These are phyloP conservation scores for Inga leiocalycina DNA, from an alignment of 306 rosid species.

Conservation along the genomic window DNA sequence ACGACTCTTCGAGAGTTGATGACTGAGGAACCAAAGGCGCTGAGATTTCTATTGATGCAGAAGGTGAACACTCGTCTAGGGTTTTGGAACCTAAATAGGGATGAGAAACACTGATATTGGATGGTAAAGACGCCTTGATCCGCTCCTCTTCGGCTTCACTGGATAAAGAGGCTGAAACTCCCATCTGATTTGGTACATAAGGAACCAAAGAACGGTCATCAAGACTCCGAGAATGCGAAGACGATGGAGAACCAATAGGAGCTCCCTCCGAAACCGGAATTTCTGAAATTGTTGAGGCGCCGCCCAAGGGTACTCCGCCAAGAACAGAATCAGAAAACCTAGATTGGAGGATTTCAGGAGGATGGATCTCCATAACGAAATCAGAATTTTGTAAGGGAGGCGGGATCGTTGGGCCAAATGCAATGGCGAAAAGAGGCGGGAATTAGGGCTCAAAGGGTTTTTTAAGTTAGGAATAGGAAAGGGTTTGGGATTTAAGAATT, in stretches of 20 bases:
- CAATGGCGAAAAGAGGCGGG: not conserved
- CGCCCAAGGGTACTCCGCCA: not conserved
- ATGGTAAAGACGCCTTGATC: not conserved
- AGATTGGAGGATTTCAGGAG: not conserved
- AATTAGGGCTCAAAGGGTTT: not conserved
- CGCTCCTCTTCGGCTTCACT: not conserved
- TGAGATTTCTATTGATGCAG: not conserved
- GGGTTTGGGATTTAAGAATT: slow-evolving; percentile 26
- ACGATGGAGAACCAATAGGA: slow-evolving; percentile 21
- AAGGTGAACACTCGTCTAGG: slow-evolving; percentile 13
- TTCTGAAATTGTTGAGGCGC: not conserved
- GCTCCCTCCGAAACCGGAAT: slow-evolving; percentile 1
- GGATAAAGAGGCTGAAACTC: not conserved
- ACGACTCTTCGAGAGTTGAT: slow-evolving; percentile 16
- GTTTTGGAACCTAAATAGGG: slow-evolving; percentile 19
- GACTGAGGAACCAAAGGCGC: slow-evolving; percentile 1
- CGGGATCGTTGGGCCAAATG: not conserved
- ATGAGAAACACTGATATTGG: not conserved
- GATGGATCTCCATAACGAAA: not conserved
- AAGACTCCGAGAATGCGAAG: slow-evolving; percentile 30
- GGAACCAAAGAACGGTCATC: slow-evolving; percentile 13
- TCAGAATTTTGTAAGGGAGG: too few relatives aligned
- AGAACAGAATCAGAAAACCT: slow-evolving; percentile 1
- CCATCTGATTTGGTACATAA: slow-evolving; percentile 19
- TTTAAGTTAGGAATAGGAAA: slow-evolving; percentile 16